A percentile compares a stretch with the other conserved stretches of the same genome.
Conservation (phyloP, 1,284 basidiomycete genomes). For the Sporisorium graminicola region DNA sequence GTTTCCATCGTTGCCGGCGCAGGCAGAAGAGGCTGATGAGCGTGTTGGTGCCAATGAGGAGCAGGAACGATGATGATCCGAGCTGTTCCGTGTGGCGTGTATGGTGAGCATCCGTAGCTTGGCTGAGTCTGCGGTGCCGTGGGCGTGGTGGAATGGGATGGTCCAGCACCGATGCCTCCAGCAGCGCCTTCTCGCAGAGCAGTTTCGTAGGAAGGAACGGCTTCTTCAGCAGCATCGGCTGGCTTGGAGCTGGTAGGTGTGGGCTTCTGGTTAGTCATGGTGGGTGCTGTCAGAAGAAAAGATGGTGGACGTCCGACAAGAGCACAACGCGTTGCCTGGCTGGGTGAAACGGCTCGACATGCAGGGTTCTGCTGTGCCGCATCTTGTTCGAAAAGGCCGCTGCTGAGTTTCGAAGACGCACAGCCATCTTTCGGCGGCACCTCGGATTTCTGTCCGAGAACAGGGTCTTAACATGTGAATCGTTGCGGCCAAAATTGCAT, state of each 20-base stretch:
- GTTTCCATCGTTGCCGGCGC: slow-evolving; percentile 15
- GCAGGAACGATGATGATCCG: slow-evolving; percentile 44
- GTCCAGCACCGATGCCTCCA: slow-evolving; percentile 21
- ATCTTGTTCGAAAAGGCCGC: neutral
- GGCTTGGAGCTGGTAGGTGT: slow-evolving; percentile 4
- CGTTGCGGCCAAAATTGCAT: neutral
- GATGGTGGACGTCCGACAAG: slow-evolving; percentile 4
- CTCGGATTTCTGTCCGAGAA: neutral
- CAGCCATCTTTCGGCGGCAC: neutral
- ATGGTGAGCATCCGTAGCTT: slow-evolving; percentile 41
- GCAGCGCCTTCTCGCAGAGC: slow-evolving; percentile 41
- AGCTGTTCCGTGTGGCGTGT: slow-evolving; percentile 37
- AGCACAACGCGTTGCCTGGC: neutral
- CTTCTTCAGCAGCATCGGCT: slow-evolving; percentile 18
- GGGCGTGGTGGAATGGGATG: slow-evolving; percentile 10
- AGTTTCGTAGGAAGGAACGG: slow-evolving; percentile 53
- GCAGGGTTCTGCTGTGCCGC: slow-evolving; percentile 6
- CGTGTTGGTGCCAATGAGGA: slow-evolving; percentile 20
- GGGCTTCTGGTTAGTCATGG: neutral
- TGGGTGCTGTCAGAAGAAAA: neutral
- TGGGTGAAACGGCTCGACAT: too few relatives aligned
- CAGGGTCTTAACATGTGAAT: neutral
- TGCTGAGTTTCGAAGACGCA: neutral
- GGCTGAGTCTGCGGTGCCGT: slow-evolving; percentile 10
- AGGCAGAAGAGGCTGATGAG: slow-evolving; percentile 22